Evolutionary conservation across 345 rosid genomes (phyloP), one percentile per base, ranked within the genome.

Genomic region (Litchi chinensis): DNA sequence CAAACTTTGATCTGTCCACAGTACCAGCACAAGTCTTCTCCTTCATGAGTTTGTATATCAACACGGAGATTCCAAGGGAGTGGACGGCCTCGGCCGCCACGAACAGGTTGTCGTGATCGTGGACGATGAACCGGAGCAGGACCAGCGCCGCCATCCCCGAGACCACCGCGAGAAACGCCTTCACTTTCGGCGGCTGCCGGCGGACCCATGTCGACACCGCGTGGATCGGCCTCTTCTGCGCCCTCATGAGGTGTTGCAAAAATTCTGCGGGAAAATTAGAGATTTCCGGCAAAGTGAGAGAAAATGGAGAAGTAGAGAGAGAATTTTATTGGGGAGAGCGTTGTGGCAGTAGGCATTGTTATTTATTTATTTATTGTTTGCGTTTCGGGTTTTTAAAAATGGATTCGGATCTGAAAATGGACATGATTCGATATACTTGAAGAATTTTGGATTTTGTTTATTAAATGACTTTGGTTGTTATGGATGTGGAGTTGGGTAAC

Each of bases 71-170:
- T 77, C 99, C 99, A 18, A 97, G 85, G 43, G 98, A 94, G 85
- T 97, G 99, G 18, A 94, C 98, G 28, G 98, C 98, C 91, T 97
- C 98, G 6, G 99, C 95, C 44, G 99, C 99, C 13, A 94, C 98
- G 78, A 97, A 97, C 82, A 97, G 99, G 79, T 94, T 97, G 79
- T 97, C 99, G 79, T 97, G 99, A 74, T 97, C 99, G 83, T 93
- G 91, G 18, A 97, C 99, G 74, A 97, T 90, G 93, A 83, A 93
- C 71, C 99, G 88, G 83, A 97, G 98, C 16, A 94, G 76, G 57
- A 93, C 95, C 67, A 97, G 85, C 32, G 99, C 91, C 3, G 93
- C 88, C 95, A 97, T 91, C 76, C 98, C 99, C 44, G 98, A 84
- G 59, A 97, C 91, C 65, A 97, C 98, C 5, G 98, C 97, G 77